These are phyloP conservation scores for Suhomyces emberorum DNA, from an alignment of 805 yeast species.

Conservation along the genomic window DNA sequence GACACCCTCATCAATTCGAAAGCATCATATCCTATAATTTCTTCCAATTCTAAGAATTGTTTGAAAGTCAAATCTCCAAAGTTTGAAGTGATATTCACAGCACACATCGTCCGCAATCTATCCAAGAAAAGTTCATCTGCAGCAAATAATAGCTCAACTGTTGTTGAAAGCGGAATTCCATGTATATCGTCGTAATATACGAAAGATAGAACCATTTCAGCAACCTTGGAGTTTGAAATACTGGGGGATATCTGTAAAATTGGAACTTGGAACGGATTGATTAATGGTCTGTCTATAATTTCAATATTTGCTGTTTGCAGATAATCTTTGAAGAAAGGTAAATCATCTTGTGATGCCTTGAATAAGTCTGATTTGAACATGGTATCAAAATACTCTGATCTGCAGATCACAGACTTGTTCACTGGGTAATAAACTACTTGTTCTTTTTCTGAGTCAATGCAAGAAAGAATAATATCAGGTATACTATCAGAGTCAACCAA, in stretches of 20 bases:
- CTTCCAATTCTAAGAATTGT: conserved; percentile 17
- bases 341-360: conserved; percentile 10
- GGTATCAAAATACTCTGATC: conserved; percentile 62
- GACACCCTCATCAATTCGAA: conserved; percentile 60
- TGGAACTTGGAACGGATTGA: conserved; percentile 17
- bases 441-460: conserved; percentile 25
- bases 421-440: conserved; percentile 51
- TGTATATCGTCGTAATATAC: conserved; percentile 57
- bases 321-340: conserved; percentile 13
- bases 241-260: conserved; percentile 26
- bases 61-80: conserved; percentile 17
- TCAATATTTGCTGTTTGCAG: conserved; percentile 10
- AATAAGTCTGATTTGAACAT: conserved; percentile 53
- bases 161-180: conserved; percentile 45
- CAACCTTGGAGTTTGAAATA: conserved; percentile 23
- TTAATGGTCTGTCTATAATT: conserved; percentile 16
- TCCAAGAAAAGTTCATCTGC: conserved; percentile 63
- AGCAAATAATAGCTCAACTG: conserved; percentile 54
- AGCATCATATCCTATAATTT: conserved; percentile 34
- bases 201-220: conserved; percentile 51
- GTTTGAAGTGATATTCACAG: conserved; percentile 42
- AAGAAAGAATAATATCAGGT: conserved; percentile 50
- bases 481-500: conserved; percentile 20
- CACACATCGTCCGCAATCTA: conserved; percentile 62
- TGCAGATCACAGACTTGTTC: conserved; percentile 55